Conservation (phyloP, 2,329 filamentous ascomycete species). For the Botrytis fabae region DNA sequence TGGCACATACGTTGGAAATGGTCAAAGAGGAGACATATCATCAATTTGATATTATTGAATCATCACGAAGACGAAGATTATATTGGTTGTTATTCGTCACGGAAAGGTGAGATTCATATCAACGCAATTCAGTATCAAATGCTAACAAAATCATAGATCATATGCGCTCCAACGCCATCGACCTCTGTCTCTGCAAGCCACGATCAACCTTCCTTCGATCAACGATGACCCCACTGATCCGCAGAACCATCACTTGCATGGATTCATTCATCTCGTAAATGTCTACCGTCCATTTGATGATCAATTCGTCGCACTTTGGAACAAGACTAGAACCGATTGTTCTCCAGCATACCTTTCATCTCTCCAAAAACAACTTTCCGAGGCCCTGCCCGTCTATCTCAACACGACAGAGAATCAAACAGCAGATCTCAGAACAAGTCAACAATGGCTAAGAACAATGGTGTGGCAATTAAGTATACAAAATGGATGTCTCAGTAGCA, state of each 20-base stretch:
- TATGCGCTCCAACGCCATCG: constrained; percentile 71
- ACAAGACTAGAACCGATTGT: constrained; percentile 60
- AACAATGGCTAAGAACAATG: constrained; percentile 65
- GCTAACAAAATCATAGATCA: constrained; percentile 47
- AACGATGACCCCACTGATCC: constrained; percentile 61
- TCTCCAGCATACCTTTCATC: constrained; percentile 56
- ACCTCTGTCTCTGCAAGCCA: constrained; percentile 68
- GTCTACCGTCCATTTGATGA: constrained; percentile 69
- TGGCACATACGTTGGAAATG: constrained; percentile 62
- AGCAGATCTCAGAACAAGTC: constrained; percentile 57
- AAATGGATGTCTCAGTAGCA: constrained; percentile 53
- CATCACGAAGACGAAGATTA: constrained; percentile 62
- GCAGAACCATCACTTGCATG: constrained; percentile 52
- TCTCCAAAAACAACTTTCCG: constrained; percentile 63
- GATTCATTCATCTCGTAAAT: constrained; percentile 60
- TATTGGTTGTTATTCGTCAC: constrained; percentile 74
- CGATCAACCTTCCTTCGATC: constrained; percentile 64
- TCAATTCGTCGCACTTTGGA: constrained; percentile 64
- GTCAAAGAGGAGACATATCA: constrained; percentile 63
- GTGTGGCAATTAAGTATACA: constrained; percentile 62
- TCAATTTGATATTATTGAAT: constrained; percentile 59
- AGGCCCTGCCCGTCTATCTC: constrained; percentile 54
- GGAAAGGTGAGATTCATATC: constrained; percentile 56
- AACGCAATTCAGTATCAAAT: neutral
- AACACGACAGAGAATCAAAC: constrained; percentile 54